phyloP scores from a whole-genome alignment of 768 basidiomycete genomes.

The Hemileccinum rubropunctum region DNA sequence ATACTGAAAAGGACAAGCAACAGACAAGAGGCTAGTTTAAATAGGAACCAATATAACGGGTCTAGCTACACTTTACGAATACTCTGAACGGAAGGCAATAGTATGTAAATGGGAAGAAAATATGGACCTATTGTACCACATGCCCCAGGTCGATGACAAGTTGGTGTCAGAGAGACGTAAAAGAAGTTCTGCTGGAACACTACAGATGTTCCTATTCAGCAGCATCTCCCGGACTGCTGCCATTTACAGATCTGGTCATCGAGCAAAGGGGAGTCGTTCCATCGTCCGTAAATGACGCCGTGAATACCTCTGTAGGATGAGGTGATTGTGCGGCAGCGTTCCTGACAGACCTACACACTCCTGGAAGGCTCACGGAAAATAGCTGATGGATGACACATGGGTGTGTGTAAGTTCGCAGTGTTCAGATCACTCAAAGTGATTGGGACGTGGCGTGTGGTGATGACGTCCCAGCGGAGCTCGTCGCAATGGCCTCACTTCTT shows the following conservation, averaged over 20 bases:
- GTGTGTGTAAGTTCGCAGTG: neutral
- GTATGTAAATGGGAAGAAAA: conserved; percentile 14
- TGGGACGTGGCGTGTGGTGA: neutral
- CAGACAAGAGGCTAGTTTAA: conserved; percentile 8
- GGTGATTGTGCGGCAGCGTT: conserved; percentile 98
- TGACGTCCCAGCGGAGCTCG: no score
- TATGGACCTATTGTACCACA: neutral
- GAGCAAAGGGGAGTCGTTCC: conserved; percentile 40
- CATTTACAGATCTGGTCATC: conserved; percentile 53
- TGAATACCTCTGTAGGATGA: conserved; percentile 98
- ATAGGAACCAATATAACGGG: neutral
- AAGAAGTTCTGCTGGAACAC: conserved; percentile 6
- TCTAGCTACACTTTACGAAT: neutral
- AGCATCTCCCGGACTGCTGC: conserved; percentile 67
- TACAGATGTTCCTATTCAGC: conserved; percentile 43
- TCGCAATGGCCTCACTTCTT: neutral
- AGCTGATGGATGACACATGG: neutral
- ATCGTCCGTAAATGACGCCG: conserved; percentile 95
- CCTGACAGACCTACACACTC: conserved; percentile 52
- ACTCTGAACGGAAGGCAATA: conserved; percentile 1
- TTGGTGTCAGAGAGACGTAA: neutral
- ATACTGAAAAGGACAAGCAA: conserved; percentile 24
- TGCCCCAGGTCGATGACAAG: neutral
- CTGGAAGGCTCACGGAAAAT: neutral
- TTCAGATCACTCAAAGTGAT: neutral